Percentiles rank a stretch among this genome's conserved stretches.
These are phyloP conservation scores for Entomortierella chlamydospora DNA, from an alignment of 192 early-diverging fungal species.

Conservation along the genomic window DNA sequence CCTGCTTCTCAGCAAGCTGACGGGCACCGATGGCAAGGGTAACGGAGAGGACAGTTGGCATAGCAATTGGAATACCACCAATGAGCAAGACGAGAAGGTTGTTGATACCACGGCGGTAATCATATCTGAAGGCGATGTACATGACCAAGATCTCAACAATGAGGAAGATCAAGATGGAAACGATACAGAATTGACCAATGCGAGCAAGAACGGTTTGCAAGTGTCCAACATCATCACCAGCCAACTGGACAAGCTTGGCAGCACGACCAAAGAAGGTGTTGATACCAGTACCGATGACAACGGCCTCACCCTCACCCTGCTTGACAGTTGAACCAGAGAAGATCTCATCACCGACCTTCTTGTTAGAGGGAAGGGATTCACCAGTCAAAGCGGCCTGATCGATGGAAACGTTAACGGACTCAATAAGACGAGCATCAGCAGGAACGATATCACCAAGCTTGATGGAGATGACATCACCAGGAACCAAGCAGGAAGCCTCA, in stretches of 20 bases:
- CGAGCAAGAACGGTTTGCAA: conserved; percentile 79
- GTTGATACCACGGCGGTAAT: conserved; percentile 82
- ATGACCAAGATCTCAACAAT: conserved; percentile 77
- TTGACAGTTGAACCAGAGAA: conserved; percentile 86
- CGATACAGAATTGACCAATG: conserved; percentile 84
- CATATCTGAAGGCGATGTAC: conserved; percentile 75
- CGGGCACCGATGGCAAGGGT: conserved; percentile 85
- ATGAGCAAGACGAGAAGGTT: conserved; percentile 83
- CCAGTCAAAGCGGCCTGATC: conserved; percentile 81
- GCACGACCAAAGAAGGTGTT: conserved; percentile 90
- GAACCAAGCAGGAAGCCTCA: conserved; percentile 82
- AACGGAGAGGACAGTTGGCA: conserved; percentile 81
- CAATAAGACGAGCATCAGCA: conserved; percentile 86
- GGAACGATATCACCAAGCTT: conserved; percentile 91
- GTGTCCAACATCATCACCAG: conserved; percentile 79
- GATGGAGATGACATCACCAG: conserved; percentile 90
- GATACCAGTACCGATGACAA: conserved; percentile 83
- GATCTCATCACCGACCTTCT: conserved; percentile 76
- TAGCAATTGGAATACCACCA: conserved; percentile 86
- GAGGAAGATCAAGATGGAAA: conserved; percentile 78
- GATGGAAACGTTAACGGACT: conserved; percentile 68
- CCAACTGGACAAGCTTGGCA: conserved; percentile 79
- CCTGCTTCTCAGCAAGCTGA: conserved; percentile 86
- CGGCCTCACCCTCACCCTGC: conserved; percentile 82
- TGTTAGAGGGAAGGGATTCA: conserved; percentile 78